Evolutionary conservation across 805 yeast species (phyloP).

Genomic region (Yarrowia deformans): DNA sequence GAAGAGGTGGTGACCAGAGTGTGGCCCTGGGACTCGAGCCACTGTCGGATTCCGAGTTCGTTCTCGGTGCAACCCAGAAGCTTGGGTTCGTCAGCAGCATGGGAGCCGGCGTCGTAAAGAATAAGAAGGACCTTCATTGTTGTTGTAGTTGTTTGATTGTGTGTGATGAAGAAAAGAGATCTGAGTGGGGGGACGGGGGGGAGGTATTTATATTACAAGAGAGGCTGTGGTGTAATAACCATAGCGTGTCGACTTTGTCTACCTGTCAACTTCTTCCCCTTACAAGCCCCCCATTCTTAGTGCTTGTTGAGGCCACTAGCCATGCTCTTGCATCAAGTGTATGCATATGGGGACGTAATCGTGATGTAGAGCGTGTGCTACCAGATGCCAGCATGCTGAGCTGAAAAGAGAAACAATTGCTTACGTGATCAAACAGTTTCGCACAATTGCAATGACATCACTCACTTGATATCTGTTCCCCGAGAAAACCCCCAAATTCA

Average conservation of each 20-base stretch:
- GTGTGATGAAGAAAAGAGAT: neutral
- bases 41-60: constrained; percentile 72
- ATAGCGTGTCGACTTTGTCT: neutral
- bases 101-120: constrained; percentile 64
- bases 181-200: neutral
- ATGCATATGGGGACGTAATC: constrained; percentile 13
- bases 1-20: constrained; percentile 68
- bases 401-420: neutral
- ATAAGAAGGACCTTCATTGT: constrained; percentile 60
- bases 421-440: neutral
- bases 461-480: neutral
- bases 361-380: neutral
- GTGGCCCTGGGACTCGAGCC: constrained; percentile 72
- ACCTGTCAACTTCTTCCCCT: neutral
- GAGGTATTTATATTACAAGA: constrained; percentile 12
- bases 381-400: too few relatives aligned
- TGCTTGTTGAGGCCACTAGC: constrained; percentile 36
- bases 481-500: neutral
- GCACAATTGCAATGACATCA: constrained; percentile 9
- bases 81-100: constrained; percentile 65
- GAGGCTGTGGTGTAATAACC: constrained; percentile 12
- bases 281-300: constrained; percentile 16
- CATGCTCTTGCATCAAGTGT: neutral
- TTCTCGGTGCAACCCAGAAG: constrained; percentile 76
- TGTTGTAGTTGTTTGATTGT: neutral